Base-by-base conservation (phyloP, 805 yeast species). In the Osmozyma mogii region DNA sequence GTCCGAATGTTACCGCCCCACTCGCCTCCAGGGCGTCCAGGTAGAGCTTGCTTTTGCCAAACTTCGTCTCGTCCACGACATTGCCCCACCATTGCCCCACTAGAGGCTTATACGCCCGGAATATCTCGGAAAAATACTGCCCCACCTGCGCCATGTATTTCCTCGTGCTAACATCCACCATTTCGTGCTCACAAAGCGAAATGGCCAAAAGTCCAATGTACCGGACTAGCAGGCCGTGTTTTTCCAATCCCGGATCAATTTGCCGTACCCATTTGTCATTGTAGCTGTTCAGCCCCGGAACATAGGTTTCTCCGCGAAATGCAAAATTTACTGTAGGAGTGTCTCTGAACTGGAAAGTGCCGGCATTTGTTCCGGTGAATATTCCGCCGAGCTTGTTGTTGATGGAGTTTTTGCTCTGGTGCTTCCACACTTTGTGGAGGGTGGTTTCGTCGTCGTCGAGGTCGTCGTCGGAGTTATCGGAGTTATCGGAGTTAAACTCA, bases 181-280 rank as follows among this genome's bases (percentile, higher is more conserved):
- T 58, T 32, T 63, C 68, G 32, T 56, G 65, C 25, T 63, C 70
- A 27, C 61, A 49, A 13, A 63, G 36, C 4, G 60, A 43, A 7
- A 63, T 52, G 1, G 49, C 43, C 24, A 63, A 36, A 16, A 63
- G 40, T 3, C 70, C 70, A 21, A 61, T 21, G 27, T 43, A 61
- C 19, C 61, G 37, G 17, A 62, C 52, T 29, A 63, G 43, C 47
- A 54, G 52, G 0, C 56, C 55, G 35, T 63, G 70, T 11, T 58
- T 40, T 8, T 40, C 19, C 17, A 52, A 45, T 14, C 49, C 43
- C 12, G 42, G 38, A 33, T 59, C 59, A 13, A 49, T 36, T 26
- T 51, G 36, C 27, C 52, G 29, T 6, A 59, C 32, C 66, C 65
- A 60, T 18, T 54, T 43, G 24, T 45, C 43, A 2, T 52, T 42